Conservation (phyloP, 2,329 filamentous ascomycete genomes). For the Fusarium abutilonis region DNA sequence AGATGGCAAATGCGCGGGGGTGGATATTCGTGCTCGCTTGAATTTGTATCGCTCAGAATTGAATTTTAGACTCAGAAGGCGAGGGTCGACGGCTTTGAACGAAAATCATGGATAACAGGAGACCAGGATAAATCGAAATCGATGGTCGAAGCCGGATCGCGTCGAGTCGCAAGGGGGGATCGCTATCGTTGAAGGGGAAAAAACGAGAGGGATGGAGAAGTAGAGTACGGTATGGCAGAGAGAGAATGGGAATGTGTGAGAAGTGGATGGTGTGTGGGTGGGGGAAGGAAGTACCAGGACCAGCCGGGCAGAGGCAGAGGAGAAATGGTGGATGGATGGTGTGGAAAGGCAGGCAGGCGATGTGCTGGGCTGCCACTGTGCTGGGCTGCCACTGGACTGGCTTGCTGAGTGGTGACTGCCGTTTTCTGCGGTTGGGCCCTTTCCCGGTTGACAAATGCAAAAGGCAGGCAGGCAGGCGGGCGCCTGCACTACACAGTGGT, state of each 20-base stretch:
- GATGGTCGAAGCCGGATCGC: slow-evolving; percentile 7
- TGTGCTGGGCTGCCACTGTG: no score
- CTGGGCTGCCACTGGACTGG: neutral
- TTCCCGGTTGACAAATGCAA: slow-evolving; percentile 13
- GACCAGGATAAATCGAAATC: neutral
- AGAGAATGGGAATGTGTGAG: slow-evolving; percentile 38
- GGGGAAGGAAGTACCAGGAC: slow-evolving; percentile 20
- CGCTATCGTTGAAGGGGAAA: slow-evolving; percentile 24
- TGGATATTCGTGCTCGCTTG: slow-evolving; percentile 35
- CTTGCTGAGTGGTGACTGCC: slow-evolving; percentile 10
- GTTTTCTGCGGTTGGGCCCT: slow-evolving; percentile 23
- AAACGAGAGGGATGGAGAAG: slow-evolving; percentile 33
- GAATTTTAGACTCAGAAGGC: slow-evolving; percentile 8
- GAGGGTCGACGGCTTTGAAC: slow-evolving; percentile 9
- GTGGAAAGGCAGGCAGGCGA: slow-evolving; percentile 5
- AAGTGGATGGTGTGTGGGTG: slow-evolving; percentile 35
- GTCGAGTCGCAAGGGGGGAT: slow-evolving; percentile 14
- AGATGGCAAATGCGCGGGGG: slow-evolving; percentile 38
- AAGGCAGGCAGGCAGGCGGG: neutral
- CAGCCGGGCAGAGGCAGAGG: neutral
- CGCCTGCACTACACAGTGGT: slow-evolving; percentile 1
- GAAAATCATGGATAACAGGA: neutral
- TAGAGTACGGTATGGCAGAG: slow-evolving; percentile 35
- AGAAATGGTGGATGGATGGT: slow-evolving; percentile 11
- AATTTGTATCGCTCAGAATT: slow-evolving; percentile 28